Evolutionary conservation across 495 filamentous ascomycete species (phyloP), one percentile per base, ranked within the genome.

Genomic region (Penicillium robsamsonii): DNA sequence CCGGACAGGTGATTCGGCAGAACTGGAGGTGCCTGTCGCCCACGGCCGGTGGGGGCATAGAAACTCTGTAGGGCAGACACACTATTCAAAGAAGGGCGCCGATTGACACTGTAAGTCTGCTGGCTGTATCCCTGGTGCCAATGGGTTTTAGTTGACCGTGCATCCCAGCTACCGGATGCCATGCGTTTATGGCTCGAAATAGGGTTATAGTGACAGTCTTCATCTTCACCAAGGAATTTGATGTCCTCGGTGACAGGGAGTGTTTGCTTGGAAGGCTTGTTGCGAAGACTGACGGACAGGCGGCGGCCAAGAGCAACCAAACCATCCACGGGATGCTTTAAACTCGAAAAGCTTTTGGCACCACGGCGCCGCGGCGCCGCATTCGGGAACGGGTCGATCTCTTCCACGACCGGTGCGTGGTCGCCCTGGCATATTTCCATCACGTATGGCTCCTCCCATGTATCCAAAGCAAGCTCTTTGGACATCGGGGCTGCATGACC

Each of bases 271-370:
- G 74, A 71, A n/a, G 70, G 68, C 60, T 76, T 78, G 57, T 59
- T 65, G 30, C 76, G 74, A 33, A 79, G 51, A 15, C 70, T 75
- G 27, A 79, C 71, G 2, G 76, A 79, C 46, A 78, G 46, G 5
- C 76, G 74, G 46, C 75, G 76, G 33, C 74, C 74, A 11, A 79
- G 63, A 9, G 75, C 75, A 31, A 72, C 74, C 44, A 79, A 55
- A 1, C 76, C 76, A 52, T 77, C 75, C 49, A 79, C 70, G 5
- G 74, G 71, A 49, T 79, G 74, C 43, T 72, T 72, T 31, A 79
- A 54, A 22, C 62, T 74, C 13, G 77, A 80, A 60, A 79, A 80
- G 62, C 75, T 78, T 54, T 75, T 77, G 37, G 75, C 66, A 25
- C 60, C 55, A 29, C 73, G 74, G 25, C 70, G 73, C 13, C 74